Evolutionary conservation across 148 eudicot genomes (phyloP).

Genomic region (Persicaria maculosa): DNA sequence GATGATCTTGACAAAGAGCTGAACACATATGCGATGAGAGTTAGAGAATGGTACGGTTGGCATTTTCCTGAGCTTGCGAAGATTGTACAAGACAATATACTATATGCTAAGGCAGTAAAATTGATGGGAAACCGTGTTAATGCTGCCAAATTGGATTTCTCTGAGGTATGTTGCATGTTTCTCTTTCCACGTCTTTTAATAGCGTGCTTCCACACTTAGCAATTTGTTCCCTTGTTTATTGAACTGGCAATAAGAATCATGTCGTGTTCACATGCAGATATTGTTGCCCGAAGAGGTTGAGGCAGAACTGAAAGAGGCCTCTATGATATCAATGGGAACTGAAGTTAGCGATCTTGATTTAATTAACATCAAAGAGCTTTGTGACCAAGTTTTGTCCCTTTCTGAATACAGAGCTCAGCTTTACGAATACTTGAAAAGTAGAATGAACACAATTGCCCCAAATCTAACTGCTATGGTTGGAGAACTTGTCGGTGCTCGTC

Average conservation of each 20-base stretch:
- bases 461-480: conserved; percentile 95
- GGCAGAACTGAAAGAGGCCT: conserved; percentile 75
- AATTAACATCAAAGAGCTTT: conserved; percentile 70
- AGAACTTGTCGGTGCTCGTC: conserved; percentile 96
- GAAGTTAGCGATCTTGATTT: conserved; percentile 95
- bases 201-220: not conserved
- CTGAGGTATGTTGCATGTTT: conserved; percentile 52
- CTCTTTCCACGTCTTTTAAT: no score
- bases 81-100: conserved; percentile 76
- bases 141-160: conserved; percentile 90
- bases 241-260: not conserved
- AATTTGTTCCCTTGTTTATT: not conserved
- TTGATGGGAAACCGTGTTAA: conserved; percentile 75
- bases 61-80: conserved; percentile 98
- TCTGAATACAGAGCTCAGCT: conserved; percentile 88
- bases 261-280: conserved; percentile 31
- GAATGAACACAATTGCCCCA: conserved; percentile 96
- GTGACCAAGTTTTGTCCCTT: conserved; percentile 85
- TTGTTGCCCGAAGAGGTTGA: conserved; percentile 83
- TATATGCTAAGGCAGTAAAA: conserved; percentile 82
- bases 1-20: conserved; percentile 99
- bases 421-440: conserved; percentile 77
- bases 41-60: conserved; percentile 99
- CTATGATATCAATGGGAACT: conserved; percentile 95
- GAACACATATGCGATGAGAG: conserved; percentile 96